Percentiles rank a stretch among this genome's conserved stretches.
Evolutionary conservation across 2,329 filamentous ascomycete species (phyloP).

Genomic region (Cladophialophora chaetospira): DNA sequence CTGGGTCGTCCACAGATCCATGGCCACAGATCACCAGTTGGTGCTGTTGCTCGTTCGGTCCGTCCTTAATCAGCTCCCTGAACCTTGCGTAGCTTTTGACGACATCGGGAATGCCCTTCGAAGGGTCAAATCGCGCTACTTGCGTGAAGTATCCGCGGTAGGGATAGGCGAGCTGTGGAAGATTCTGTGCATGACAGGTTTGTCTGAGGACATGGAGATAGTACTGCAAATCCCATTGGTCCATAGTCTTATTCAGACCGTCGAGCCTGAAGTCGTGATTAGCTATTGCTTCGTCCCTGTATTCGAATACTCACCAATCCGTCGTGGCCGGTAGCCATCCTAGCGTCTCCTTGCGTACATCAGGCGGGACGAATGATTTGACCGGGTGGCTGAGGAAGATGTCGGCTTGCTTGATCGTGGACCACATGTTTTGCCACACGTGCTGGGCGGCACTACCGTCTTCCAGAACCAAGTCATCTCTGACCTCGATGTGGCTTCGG

Average conservation of each 20-base stretch:
- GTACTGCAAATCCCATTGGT: slow-evolving; percentile 69
- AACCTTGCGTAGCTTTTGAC: slow-evolving; percentile 76
- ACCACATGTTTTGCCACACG: slow-evolving; percentile 76
- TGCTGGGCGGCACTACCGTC: slow-evolving; percentile 68
- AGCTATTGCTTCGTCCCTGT: not conserved
- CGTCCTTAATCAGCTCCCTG: slow-evolving; percentile 59
- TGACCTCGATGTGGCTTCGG: slow-evolving; percentile 80
- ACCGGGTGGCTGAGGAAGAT: slow-evolving; percentile 83
- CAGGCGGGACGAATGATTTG: slow-evolving; percentile 70
- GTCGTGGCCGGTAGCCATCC: slow-evolving; percentile 78
- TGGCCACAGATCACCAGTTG: slow-evolving; percentile 79
- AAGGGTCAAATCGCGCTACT: slow-evolving; percentile 79
- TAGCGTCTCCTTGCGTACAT: slow-evolving; percentile 66
- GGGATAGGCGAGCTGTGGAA: slow-evolving; percentile 56
- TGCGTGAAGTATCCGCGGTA: slow-evolving; percentile 73
- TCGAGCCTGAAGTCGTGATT: slow-evolving; percentile 59
- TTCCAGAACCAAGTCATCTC: slow-evolving; percentile 68
- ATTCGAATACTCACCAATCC: slow-evolving; percentile 61
- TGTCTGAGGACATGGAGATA: slow-evolving; percentile 74
- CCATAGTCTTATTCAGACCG: slow-evolving; percentile 75
- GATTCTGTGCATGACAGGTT: slow-evolving; percentile 59
- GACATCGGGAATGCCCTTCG: slow-evolving; percentile 78
- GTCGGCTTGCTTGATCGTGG: slow-evolving; percentile 69
- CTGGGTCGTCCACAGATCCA: slow-evolving; percentile 78
- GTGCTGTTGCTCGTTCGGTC: slow-evolving; percentile 55